Evolutionary conservation across 495 filamentous ascomycete species (phyloP).

Genomic region (Tuber brumale): DNA sequence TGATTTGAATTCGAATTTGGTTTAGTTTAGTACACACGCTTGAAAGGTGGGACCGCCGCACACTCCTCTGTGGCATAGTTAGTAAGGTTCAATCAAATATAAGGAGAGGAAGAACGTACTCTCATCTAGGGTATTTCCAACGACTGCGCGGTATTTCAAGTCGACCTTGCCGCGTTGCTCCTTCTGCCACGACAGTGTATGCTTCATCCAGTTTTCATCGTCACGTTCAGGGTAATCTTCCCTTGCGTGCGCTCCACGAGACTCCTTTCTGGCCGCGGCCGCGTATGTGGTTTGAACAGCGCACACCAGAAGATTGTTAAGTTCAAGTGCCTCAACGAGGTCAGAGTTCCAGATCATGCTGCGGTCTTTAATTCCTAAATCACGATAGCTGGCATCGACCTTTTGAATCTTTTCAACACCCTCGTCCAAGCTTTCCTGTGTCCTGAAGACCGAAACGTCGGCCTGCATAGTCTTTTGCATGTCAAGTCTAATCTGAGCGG

Average conservation of each 20-base stretch:
- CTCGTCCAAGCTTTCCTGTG: conserved; percentile 79
- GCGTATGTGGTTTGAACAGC: conserved; percentile 85
- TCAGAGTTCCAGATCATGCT: conserved; percentile 99
- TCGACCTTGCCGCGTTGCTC: conserved; percentile 71
- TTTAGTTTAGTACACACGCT: conserved; percentile 64
- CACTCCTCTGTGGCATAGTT: conserved; percentile 54
- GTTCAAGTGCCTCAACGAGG: conserved; percentile 88
- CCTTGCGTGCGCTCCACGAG: conserved; percentile 85
- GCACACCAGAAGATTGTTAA: conserved; percentile 89
- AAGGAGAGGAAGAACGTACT: conserved; percentile 29
- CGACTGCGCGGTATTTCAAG: conserved; percentile 69
- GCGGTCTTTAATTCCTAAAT: conserved; percentile 90
- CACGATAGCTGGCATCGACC: conserved; percentile 69
- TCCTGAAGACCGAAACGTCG: conserved; percentile 95
- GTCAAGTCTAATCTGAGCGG: conserved; percentile 74
- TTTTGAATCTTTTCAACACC: conserved; percentile 73
- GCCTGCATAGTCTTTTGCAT: conserved; percentile 99
- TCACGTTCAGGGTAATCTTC: conserved; percentile 93
- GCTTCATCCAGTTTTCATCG: conserved; percentile 97
- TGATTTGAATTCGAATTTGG: neutral
- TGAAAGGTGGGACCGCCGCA: conserved; percentile 79
- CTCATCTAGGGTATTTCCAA: conserved; percentile 73
- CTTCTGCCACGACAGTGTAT: conserved; percentile 92
- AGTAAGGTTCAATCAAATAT: neutral
- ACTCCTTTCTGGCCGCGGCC: conserved; percentile 86